phyloP scores from a whole-genome alignment of 305 asterid species.

The Caryopteris hybrid region DNA sequence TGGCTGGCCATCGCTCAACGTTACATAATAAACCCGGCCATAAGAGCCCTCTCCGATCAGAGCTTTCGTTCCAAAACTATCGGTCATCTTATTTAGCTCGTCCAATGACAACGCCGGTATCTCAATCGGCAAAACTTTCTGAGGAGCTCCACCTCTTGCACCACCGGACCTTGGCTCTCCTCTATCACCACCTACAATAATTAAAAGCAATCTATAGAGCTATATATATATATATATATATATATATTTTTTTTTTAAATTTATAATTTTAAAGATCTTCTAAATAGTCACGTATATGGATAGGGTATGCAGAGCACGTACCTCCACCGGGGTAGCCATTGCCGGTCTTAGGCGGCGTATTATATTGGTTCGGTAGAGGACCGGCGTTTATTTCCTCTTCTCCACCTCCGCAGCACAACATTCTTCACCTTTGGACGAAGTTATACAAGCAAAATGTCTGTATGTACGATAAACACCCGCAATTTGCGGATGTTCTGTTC shows the following conservation, averaged over 20 bases:
- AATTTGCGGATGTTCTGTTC: too few relatives aligned
- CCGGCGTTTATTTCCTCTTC: conserved; percentile 65
- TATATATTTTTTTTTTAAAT: too few relatives aligned
- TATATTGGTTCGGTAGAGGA: conserved; percentile 58
- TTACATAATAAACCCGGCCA: conserved; percentile 69
- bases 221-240: too few relatives aligned
- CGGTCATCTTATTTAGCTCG: conserved; percentile 58
- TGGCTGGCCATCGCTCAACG: conserved; percentile 42
- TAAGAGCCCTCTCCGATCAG: conserved; percentile 85
- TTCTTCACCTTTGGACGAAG: conserved; percentile 20
- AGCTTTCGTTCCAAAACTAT: conserved; percentile 64
- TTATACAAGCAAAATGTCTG: too few relatives aligned
- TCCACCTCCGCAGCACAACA: conserved; percentile 86
- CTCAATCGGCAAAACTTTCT: conserved; percentile 70
- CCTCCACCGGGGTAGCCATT: conserved; percentile 36
- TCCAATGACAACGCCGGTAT: conserved; percentile 53
- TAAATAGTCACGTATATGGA: background rate
- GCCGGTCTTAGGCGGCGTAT: conserved; percentile 63
- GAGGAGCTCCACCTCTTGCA: conserved; percentile 58
- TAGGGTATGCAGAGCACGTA: background rate
- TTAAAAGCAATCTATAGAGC: background rate
- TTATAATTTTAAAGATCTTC: too few relatives aligned
- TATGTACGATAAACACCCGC: too few relatives aligned
- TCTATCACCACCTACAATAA: conserved; percentile 49
- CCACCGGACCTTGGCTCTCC: conserved; percentile 85